Percentiles rank a stretch among this genome's conserved stretches.
Conservation (phyloP, 2,329 filamentous ascomycete species). For the Epichloe sp. region DNA sequence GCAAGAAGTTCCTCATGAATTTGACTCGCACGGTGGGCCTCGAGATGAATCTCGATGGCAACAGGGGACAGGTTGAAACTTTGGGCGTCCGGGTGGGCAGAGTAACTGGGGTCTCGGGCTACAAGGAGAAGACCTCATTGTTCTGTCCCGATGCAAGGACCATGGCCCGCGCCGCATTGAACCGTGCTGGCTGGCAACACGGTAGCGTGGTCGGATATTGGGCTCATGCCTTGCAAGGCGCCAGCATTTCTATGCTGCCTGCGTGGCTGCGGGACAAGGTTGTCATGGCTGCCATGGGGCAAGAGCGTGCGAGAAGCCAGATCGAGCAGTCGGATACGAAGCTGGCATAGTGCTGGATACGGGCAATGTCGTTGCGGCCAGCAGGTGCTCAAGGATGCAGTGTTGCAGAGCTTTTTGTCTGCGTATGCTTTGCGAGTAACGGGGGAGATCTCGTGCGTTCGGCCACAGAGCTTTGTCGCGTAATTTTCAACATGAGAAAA, state of each 20-base stretch:
- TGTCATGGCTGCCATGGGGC: neutral
- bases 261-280: neutral
- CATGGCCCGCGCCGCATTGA: conserved; percentile 7
- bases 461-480: too few relatives aligned
- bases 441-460: too few relatives aligned
- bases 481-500: too few relatives aligned
- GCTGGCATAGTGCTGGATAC: neutral
- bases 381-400: too few relatives aligned
- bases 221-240: conserved; percentile 9
- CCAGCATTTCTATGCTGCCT: neutral
- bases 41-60: conserved; percentile 24
- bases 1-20: conserved; percentile 30
- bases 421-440: too few relatives aligned
- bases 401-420: too few relatives aligned
- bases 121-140: conserved; percentile 7
- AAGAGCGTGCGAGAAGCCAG: neutral
- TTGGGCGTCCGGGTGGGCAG: conserved; percentile 1
- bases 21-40: conserved; percentile 22
- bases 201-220: conserved; percentile 9
- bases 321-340: too few relatives aligned
- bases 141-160: conserved; percentile 8
- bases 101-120: conserved; percentile 9
- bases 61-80: neutral
- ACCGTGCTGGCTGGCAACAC: conserved; percentile 8
- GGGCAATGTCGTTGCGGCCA: too few relatives aligned